Evolutionary conservation across 441 rosid genomes (phyloP).

Genomic region (Adansonia gregorii): DNA sequence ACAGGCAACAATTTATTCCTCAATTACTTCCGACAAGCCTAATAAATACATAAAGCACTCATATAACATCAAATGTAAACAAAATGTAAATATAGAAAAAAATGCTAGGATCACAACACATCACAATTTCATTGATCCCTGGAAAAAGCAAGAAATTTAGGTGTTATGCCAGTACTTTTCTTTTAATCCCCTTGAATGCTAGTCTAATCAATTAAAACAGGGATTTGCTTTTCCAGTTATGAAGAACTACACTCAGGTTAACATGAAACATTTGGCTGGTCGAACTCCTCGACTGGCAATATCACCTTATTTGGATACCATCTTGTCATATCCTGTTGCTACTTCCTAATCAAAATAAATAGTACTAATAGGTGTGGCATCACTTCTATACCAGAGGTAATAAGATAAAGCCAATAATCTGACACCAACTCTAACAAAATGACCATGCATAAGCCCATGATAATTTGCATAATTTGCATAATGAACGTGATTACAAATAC

Average conservation of each 20-base stretch:
- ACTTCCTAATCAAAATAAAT: not conserved
- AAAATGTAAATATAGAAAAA: not conserved
- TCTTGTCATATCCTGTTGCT: not conserved
- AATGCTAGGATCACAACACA: not conserved
- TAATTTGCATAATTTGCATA: constrained; percentile 11
- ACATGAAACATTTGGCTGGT: not conserved
- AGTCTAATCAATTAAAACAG: not conserved
- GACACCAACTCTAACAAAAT: not conserved
- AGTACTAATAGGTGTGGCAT: not conserved
- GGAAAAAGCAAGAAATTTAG: not conserved
- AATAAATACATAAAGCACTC: not conserved
- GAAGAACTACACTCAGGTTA: constrained; percentile 14
- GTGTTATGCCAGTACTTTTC: not conserved
- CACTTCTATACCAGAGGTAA: constrained; percentile 10
- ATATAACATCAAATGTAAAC: not conserved
- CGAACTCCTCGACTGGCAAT: constrained; percentile 4
- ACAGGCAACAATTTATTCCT: not conserved
- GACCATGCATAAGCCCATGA: not conserved
- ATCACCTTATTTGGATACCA: not conserved
- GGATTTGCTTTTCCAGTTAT: not conserved
- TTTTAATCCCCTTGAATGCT: not conserved
- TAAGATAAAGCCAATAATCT: constrained; percentile 20
- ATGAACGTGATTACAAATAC: constrained; percentile 40
- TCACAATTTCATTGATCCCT: not conserved
- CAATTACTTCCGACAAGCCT: not conserved